Percentiles rank a stretch among this genome's conserved stretches.
Conservation (phyloP, 495 filamentous ascomycete genomes). For the Monascus purpureus region DNA sequence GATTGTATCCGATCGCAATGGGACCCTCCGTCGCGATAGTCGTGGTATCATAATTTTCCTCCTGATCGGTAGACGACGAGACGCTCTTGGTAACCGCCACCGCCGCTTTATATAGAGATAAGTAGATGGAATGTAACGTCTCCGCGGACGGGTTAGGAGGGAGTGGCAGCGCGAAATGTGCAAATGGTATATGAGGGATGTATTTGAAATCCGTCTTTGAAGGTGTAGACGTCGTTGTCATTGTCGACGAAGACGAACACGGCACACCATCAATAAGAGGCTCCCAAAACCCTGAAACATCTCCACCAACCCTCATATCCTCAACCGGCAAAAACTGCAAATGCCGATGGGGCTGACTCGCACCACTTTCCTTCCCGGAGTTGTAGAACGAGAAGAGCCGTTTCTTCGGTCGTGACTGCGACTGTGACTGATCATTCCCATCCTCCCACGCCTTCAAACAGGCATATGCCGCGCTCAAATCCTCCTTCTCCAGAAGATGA, state of each 20-base stretch:
- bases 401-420: constrained; percentile 5
- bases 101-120: constrained; percentile 41
- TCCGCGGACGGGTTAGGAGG: constrained; percentile 23
- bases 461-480: constrained; percentile 49
- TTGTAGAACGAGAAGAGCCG: constrained; percentile 73
- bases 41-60: constrained; percentile 1
- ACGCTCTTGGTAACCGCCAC: constrained; percentile 18
- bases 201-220: constrained; percentile 11
- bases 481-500: constrained; percentile 47
- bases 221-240: constrained; percentile 5
- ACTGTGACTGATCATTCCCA: constrained; percentile 4
- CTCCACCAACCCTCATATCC: constrained; percentile 33
- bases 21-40: constrained; percentile 20
- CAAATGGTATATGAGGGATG: constrained; percentile 31
- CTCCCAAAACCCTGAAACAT: constrained; percentile 17
- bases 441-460: constrained; percentile 50
- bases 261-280: constrained; percentile 39
- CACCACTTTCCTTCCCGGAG: constrained; percentile 60
- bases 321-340: constrained; percentile 63
- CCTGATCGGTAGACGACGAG: background rate
- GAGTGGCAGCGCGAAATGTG: constrained; percentile 33
- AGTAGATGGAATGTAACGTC: constrained; percentile 32
- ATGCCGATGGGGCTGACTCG: constrained; percentile 68
- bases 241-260: background rate
- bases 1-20: constrained; percentile 59